Evolutionary conservation across 169 alveolate genomes (phyloP).

Genomic region (Eimeria necatrix): DNA sequence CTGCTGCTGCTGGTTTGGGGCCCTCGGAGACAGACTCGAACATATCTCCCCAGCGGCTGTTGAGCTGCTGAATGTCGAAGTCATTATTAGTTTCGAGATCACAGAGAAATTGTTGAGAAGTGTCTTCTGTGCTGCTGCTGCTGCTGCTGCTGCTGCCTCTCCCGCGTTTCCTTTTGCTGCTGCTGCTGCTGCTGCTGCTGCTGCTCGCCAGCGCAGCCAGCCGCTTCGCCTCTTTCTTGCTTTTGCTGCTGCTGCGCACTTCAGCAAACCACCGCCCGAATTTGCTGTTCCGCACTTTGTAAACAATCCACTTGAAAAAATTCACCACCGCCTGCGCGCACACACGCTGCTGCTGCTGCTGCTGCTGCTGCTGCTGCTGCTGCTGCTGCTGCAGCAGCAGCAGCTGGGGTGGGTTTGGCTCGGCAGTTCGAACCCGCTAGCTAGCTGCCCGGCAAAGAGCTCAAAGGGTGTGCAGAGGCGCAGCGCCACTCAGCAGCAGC

Average conservation of each 20-base stretch:
- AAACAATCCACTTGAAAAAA: conserved; percentile 18
- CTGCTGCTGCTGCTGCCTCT: background rate
- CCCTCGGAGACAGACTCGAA: no score
- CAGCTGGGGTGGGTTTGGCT: no score
- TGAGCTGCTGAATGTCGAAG: background rate
- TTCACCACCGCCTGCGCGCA: conserved; percentile 4
- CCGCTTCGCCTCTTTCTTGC: background rate
- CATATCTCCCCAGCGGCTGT: background rate
- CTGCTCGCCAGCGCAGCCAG: background rate
- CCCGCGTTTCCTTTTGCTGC: background rate
- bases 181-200: background rate
- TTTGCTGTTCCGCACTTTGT: background rate
- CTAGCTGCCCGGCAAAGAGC: no score
- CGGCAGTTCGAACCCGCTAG: no score
- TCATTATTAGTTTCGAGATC: background rate
- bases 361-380: no score
- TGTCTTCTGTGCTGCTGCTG: background rate
- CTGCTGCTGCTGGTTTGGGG: no score
- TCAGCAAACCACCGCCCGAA: conserved; percentile 5
- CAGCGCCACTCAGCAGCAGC: no score
- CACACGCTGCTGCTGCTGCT: no score
- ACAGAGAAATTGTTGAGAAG: no score
- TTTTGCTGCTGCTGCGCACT: background rate
- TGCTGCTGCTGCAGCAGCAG: no score
- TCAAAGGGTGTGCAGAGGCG: no score